Evolutionary conservation across 441 rosid species (phyloP).

Genomic region (Populus hybrid): DNA sequence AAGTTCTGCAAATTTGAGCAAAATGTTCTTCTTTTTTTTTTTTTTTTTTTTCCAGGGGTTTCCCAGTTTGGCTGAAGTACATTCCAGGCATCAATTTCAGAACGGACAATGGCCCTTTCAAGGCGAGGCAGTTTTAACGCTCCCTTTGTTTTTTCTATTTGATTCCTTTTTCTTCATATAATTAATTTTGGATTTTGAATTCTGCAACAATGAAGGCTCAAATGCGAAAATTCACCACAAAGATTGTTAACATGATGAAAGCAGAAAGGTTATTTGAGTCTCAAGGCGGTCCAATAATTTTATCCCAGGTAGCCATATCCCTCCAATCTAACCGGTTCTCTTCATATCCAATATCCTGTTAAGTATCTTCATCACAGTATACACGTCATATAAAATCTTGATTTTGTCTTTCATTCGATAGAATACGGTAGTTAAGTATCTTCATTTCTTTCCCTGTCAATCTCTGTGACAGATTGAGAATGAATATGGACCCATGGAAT

Average conservation of each 20-base stretch:
- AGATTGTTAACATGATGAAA: constrained; percentile 97
- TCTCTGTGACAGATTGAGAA: constrained; percentile 76
- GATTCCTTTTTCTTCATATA: background rate
- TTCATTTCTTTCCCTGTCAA: constrained; percentile 17
- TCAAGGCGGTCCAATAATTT: constrained; percentile 95
- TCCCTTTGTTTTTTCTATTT: background rate
- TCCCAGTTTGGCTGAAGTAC: constrained; percentile 99
- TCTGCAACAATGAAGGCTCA: constrained; percentile 45
- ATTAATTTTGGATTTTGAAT: constrained; percentile 1
- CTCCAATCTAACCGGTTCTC: constrained; percentile 6
- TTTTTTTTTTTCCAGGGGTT: constrained; percentile 54
- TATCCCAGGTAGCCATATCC: constrained; percentile 70
- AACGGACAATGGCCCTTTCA: constrained; percentile 91
- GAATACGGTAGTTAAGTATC: background rate
- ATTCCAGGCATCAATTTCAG: constrained; percentile 90
- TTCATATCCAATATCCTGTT: background rate
- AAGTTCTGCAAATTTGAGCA: constrained; percentile 13
- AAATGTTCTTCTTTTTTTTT: constrained; percentile 17
- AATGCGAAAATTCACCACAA: constrained; percentile 82
- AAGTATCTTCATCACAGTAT: background rate
- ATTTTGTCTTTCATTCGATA: constrained; percentile 7
- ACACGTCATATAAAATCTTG: background rate
- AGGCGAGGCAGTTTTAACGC: constrained; percentile 50
- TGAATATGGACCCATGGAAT: constrained; percentile 95
- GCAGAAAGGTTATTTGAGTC: constrained; percentile 77